Evolutionary conservation across 75 land plant genomes (phyloP).

Genomic region (Sequoia sempervirens): DNA sequence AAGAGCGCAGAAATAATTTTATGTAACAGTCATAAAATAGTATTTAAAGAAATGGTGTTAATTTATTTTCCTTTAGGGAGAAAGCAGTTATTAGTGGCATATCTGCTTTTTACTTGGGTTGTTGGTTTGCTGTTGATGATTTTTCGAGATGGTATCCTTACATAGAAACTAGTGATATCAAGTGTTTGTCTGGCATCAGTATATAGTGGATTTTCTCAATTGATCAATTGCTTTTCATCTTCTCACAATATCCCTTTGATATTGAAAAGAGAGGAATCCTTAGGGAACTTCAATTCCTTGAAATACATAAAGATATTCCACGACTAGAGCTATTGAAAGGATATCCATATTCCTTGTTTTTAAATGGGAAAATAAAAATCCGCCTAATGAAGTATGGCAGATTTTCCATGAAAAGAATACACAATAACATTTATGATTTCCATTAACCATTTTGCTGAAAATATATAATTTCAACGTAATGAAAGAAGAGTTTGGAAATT

Average conservation of each 20-base stretch:
- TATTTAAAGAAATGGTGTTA: not conserved
- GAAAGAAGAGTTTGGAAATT: not conserved
- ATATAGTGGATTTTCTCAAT: not conserved
- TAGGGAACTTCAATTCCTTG: not conserved
- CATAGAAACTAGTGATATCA: not conserved
- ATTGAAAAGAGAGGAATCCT: not conserved
- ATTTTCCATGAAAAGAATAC: not conserved
- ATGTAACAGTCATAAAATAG: not conserved
- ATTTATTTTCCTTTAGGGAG: not conserved
- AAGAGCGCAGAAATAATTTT: not conserved
- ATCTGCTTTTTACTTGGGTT: not conserved
- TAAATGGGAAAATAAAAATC: not conserved
- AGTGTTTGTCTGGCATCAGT: not conserved
- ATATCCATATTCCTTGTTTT: not conserved
- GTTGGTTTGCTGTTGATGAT: not conserved
- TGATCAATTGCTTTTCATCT: not conserved
- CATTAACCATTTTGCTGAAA: not conserved
- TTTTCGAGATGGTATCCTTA: not conserved
- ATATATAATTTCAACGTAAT: not conserved
- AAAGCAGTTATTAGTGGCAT: not conserved
- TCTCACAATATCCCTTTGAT: not conserved
- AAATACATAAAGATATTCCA: too few relatives aligned
- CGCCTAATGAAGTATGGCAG: not conserved
- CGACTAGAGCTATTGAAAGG: too few relatives aligned
- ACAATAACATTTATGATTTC: not conserved